A percentile compares a stretch with the other conserved stretches of the same genome.
phyloP scores from a whole-genome alignment of 371 early-diverging fungal genomes.

The Rhizomucor pusillus region DNA sequence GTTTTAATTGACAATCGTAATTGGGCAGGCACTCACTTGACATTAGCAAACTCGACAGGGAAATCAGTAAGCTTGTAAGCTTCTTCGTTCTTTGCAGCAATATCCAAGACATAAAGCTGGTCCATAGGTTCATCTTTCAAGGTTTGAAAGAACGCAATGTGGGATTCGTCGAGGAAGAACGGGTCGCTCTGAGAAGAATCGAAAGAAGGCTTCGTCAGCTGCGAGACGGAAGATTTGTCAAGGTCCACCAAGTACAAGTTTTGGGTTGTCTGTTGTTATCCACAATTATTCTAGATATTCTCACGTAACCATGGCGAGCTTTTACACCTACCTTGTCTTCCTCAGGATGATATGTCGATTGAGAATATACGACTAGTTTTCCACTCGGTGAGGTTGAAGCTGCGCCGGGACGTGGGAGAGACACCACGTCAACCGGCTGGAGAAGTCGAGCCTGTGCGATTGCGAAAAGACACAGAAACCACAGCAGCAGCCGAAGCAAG shows the following conservation, averaged over 20 bases:
- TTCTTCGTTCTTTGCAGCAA: constrained; percentile 19
- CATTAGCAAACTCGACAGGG: constrained; percentile 43
- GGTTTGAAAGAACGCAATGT: constrained; percentile 50
- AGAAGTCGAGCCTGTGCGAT: not conserved
- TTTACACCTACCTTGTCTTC: constrained; percentile 37
- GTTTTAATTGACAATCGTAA: not conserved
- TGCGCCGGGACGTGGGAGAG: constrained; percentile 48
- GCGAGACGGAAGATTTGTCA: constrained; percentile 17
- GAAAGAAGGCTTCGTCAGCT: constrained; percentile 39
- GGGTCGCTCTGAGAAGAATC: constrained; percentile 47
- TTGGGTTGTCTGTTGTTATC: constrained; percentile 28
- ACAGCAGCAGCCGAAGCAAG: too few relatives aligned
- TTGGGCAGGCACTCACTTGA: constrained; percentile 19
- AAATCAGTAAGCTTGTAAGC: constrained; percentile 51
- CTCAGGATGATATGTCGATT: constrained; percentile 44
- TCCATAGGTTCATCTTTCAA: constrained; percentile 14
- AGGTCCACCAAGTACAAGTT: constrained; percentile 47
- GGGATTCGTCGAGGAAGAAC: constrained; percentile 51
- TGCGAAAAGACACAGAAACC: too few relatives aligned
- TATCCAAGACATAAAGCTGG: constrained; percentile 45
- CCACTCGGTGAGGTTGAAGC: constrained; percentile 51
- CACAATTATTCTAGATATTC: not conserved
- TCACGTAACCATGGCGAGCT: not conserved
- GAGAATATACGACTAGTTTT: constrained; percentile 44
- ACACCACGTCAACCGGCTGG: constrained; percentile 44